Evolutionary conservation across 495 filamentous ascomycete genomes (phyloP).

Genomic region (Emericellopsis terricola): DNA sequence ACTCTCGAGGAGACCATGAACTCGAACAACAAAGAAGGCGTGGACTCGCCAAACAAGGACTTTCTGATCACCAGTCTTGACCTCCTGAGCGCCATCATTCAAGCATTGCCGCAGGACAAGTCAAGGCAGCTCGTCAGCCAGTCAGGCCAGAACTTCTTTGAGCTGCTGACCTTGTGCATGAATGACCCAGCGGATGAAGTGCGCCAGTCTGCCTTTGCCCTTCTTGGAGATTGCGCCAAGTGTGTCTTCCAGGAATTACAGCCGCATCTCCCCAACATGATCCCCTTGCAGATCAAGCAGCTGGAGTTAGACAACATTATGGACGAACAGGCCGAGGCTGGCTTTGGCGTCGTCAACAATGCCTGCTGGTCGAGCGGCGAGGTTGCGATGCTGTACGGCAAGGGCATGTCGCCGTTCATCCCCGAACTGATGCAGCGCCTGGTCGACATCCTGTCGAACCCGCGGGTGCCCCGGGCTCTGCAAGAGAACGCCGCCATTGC

Average conservation of each 20-base stretch:
- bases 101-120: conserved; percentile 63
- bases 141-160: conserved; percentile 71
- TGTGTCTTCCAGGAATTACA: conserved; percentile 78
- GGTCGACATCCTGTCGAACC: conserved; percentile 59
- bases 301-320: conserved; percentile 63
- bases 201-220: conserved; percentile 85
- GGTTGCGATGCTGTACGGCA: conserved; percentile 65
- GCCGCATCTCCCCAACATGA: conserved; percentile 47
- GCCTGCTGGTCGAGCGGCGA: conserved; percentile 96
- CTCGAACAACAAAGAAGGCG: conserved; percentile 37
- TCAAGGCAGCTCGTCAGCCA: conserved; percentile 56
- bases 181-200: conserved; percentile 84
- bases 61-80: conserved; percentile 95
- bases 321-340: conserved; percentile 55
- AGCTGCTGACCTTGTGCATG: conserved; percentile 82
- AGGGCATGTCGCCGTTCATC: conserved; percentile 55
- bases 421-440: conserved; percentile 59
- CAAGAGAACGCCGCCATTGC: conserved; percentile 92
- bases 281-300: conserved; percentile 69
- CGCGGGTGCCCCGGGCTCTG: conserved; percentile 75
- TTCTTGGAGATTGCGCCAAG: conserved; percentile 92
- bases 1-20: conserved; percentile 64
- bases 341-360: conserved; percentile 90
- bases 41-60: conserved; percentile 87
- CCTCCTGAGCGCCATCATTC: conserved; percentile 82